Base-by-base conservation (phyloP, 1,284 basidiomycete genomes). In the Kalmanozyma brasiliensis region DNA sequence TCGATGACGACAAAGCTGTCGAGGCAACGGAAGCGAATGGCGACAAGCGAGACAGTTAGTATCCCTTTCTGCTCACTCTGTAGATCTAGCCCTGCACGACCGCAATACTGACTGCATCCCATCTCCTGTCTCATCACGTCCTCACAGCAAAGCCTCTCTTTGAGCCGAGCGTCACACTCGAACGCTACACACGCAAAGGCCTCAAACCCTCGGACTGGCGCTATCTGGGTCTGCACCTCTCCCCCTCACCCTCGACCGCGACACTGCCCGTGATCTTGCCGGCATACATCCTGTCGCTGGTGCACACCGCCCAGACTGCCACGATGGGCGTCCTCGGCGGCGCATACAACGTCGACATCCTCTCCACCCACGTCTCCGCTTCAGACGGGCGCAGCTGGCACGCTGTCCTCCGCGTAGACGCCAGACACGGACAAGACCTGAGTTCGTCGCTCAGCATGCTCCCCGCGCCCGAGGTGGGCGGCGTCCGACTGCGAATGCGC, bases 321-420 rank as follows among this genome's bases (percentile, higher is more conserved):
- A 59, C 62, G 23, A 36, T 73, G 45, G 76, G 76, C 29, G 19
- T 35, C 4, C 44, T 70, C 10, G 72, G 66, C 10, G 66, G 64
- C 3, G 74, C 74, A 4, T 61, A 62, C 41, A 36, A 47, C 22
- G 47, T 76, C 24, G 76, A 78, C 32, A 26, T 78, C 14, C 65
- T 78, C 24, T 62, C 73, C 3, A 51, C 61, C 4, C 46, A 42
- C 11, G 26, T 52, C 11, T 38, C 26, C 13, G 22, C n/a, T 14
- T 14, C 17, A 4, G 44, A 32, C 16, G 36, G 14, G 3, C 33
- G 38, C 20, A 36, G 37, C 11, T 61, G 57, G 48, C 40, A 67
- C 20, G 58, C 53, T 2, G 34, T 68, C 9, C 30, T 68, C 22
- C 41, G 65, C 17, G 55, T 57, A 1, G 41, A 56, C 8, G 52